phyloP scores from a whole-genome alignment of 768 basidiomycete genomes.

The Pisolithus tinctorius region DNA sequence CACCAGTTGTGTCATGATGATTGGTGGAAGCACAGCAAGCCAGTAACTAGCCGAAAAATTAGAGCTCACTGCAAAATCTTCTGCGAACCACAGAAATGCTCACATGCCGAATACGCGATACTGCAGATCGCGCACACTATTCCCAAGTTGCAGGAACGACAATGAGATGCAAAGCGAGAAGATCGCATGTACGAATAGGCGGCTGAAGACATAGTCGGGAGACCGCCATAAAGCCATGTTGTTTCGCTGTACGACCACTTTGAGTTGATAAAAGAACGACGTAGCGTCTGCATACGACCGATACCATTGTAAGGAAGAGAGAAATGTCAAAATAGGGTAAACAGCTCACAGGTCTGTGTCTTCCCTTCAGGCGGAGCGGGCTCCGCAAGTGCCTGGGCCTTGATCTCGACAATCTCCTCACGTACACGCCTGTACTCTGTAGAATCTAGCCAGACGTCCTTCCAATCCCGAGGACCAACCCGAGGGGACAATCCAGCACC shows the following conservation, averaged over 20 bases:
- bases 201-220: slow-evolving; percentile 80
- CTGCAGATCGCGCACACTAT: slow-evolving; percentile 59
- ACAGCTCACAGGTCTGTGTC: slow-evolving; percentile 41
- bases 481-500: slow-evolving; percentile 73
- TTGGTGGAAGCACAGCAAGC: slow-evolving; percentile 60
- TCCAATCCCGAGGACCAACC: slow-evolving; percentile 80
- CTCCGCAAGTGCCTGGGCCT: slow-evolving; percentile 37
- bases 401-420: slow-evolving; percentile 42
- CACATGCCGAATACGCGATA: slow-evolving; percentile 78
- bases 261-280: slow-evolving; percentile 67
- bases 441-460: slow-evolving; percentile 75
- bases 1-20: slow-evolving; percentile 66
- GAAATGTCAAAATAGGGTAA: background rate
- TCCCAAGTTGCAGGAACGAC: slow-evolving; percentile 72
- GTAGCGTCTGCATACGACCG: slow-evolving; percentile 55
- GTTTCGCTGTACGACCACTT: slow-evolving; percentile 59
- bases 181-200: slow-evolving; percentile 69
- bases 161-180: slow-evolving; percentile 68
- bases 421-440: slow-evolving; percentile 43
- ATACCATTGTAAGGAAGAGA: background rate
- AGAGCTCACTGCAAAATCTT: background rate
- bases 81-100: slow-evolving; percentile 16
- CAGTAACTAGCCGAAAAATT: slow-evolving; percentile 42
- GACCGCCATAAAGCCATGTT: slow-evolving; percentile 73
- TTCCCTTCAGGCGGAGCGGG: slow-evolving; percentile 34